Evolutionary conservation across 371 early-diverging fungal genomes (phyloP), one percentile per base, ranked within the genome.

Genomic region (Sporodiniella umbellata): DNA sequence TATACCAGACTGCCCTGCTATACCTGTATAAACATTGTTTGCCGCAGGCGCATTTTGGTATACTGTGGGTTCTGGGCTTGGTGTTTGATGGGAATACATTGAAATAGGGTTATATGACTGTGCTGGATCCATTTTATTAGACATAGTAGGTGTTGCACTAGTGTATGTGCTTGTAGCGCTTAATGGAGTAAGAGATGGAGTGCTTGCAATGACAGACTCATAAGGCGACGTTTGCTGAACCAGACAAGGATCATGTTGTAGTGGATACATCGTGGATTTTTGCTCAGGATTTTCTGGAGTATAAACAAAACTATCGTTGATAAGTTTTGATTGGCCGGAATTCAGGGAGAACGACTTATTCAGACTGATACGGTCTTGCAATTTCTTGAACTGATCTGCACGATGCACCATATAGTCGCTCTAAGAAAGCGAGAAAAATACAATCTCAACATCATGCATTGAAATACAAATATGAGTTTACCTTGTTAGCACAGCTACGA

Each of bases 341-440:
- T 42, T 30, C 17, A 40, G 25, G 21, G 25, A 12, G 18, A 26
- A 14, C 15, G 46, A 26, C 22, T 30, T 15, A 18, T 42, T 44
- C 12, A 28, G 19, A 21, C 25, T 31, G 18, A 39, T 19, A 19
- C 56, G 60, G 12, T 58, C 60, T 48, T 51, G 54, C 30, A 73
- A 67, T 33, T 67, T 61, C 42, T 67, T 50, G 25, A 73, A 45
- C 42, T 67, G 70, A 8, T 54, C 58, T 23, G 67, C 64, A 51
- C 67, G 67, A 10, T 65, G 50, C 31, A 67, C 35, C 10, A 73
- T 52, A 33, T 73, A 73, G 55, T 73, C 66, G 49, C 67, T 73
- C 74, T 73, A 55, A 35, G 5, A 33, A 33, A 18, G 33, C 26
- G 18, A 30, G 23, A 6, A 24, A 18, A 14, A 17, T 26, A 37